Conservation (phyloP, 2,329 filamentous ascomycete genomes). For the Aureobasidium musti region DNA sequence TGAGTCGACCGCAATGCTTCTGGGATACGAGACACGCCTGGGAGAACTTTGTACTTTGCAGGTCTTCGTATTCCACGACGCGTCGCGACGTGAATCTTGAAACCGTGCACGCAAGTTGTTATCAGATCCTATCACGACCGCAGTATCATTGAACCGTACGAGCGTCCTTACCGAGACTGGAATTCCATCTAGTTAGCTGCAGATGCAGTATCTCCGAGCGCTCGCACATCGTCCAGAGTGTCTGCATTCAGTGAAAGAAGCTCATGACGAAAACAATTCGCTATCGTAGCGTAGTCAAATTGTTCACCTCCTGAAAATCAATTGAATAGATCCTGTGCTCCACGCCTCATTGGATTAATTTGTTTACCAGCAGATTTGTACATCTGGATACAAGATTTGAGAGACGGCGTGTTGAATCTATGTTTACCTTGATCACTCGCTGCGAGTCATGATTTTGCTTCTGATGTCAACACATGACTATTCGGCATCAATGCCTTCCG, state of each 20-base stretch:
- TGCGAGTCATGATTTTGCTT: not conserved
- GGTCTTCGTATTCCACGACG: not conserved
- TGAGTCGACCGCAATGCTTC: not conserved
- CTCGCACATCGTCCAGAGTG: not conserved
- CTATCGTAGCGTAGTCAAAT: too few species aligned
- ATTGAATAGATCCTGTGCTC: not conserved
- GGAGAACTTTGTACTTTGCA: too few species aligned
- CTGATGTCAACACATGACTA: slow-evolving; percentile 1
- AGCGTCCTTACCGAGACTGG: not conserved
- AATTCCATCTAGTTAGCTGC: not conserved
- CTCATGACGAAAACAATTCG: not conserved
- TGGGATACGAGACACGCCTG: not conserved
- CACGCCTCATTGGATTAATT: not conserved
- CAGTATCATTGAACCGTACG: not conserved
- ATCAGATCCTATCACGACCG: not conserved
- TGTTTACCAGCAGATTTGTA: not conserved
- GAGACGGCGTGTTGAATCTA: not conserved
- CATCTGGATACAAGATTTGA: too few species aligned
- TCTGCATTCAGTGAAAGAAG: too few species aligned
- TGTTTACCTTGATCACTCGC: not conserved
- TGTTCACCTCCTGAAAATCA: not conserved
- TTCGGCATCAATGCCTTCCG: not conserved
- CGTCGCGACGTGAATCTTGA: not conserved
- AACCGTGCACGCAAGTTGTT: not conserved
- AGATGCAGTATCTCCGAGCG: not conserved